These are phyloP conservation scores for Austroboletus novae-zelandiae DNA, from an alignment of 1,284 basidiomycete species.

Conservation along the genomic window DNA sequence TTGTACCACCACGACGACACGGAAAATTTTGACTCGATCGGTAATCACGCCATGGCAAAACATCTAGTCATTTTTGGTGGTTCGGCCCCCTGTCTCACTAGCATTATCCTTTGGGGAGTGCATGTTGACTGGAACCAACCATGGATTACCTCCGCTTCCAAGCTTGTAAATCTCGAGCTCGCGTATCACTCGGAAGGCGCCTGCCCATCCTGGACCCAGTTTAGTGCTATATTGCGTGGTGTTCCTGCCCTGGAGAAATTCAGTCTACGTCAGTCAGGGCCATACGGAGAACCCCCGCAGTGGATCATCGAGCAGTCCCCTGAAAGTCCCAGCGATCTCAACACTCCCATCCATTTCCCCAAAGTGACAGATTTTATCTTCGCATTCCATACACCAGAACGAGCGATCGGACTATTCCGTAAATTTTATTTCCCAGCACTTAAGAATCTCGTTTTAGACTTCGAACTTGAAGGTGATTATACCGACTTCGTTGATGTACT, in stretches of 20 bases:
- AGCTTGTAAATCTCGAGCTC: slow-evolving; percentile 50
- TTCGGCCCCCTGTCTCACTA: slow-evolving; percentile 49
- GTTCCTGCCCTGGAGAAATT: slow-evolving; percentile 51
- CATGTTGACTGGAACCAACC: slow-evolving; percentile 58
- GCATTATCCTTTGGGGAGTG: slow-evolving; percentile 56
- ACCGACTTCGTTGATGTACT: slow-evolving; percentile 44
- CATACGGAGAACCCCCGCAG: slow-evolving; percentile 37
- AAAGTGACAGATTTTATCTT: slow-evolving; percentile 48
- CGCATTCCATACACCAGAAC: slow-evolving; percentile 43
- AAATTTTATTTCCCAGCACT: slow-evolving; percentile 49
- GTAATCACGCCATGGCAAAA: slow-evolving; percentile 34
- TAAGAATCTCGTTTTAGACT: slow-evolving; percentile 48
- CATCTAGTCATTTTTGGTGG: slow-evolving; percentile 52
- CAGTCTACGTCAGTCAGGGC: slow-evolving; percentile 51
- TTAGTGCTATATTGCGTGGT: slow-evolving; percentile 44
- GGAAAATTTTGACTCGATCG: slow-evolving; percentile 36
- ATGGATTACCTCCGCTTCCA: slow-evolving; percentile 37
- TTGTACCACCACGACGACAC: slow-evolving; percentile 49
- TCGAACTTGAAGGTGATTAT: slow-evolving; percentile 50
- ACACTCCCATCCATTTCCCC: slow-evolving; percentile 42
- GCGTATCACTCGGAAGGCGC: slow-evolving; percentile 57
- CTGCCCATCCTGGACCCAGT: slow-evolving; percentile 51
- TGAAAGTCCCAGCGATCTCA: slow-evolving; percentile 26
- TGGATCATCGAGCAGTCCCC: slow-evolving; percentile 31
- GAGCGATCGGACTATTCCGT: slow-evolving; percentile 46